Evolutionary conservation across 495 filamentous ascomycete species (phyloP).

Genomic region (Penicillium alfredii): DNA sequence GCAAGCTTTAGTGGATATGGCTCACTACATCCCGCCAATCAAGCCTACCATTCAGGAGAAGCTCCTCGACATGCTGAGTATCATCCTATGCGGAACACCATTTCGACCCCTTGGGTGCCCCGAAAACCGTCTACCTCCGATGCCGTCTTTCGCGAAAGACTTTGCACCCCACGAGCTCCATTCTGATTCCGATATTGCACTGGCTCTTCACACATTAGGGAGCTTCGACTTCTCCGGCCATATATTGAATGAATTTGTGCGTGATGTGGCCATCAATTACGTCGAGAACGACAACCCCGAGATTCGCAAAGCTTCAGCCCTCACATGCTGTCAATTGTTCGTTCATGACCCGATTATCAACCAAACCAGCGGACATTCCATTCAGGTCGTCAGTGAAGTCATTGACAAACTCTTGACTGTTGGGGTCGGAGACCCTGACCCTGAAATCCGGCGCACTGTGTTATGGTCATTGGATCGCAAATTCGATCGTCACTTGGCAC

Average conservation of each 20-base stretch:
- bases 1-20: constrained; percentile 94
- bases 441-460: constrained; percentile 82
- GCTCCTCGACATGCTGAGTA: constrained; percentile 89
- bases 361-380: constrained; percentile 92
- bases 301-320: constrained; percentile 86
- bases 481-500: constrained; percentile 90
- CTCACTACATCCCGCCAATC: constrained; percentile 94
- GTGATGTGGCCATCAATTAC: constrained; percentile 95
- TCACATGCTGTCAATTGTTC: constrained; percentile 97
- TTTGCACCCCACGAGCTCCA: constrained; percentile 62
- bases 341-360: constrained; percentile 94
- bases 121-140: constrained; percentile 54
- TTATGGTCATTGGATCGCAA: constrained; percentile 81
- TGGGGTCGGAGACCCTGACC: constrained; percentile 83
- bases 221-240: constrained; percentile 96
- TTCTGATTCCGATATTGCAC: constrained; percentile 79
- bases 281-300: constrained; percentile 92
- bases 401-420: constrained; percentile 94
- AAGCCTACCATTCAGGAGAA: constrained; percentile 89
- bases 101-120: constrained; percentile 91
- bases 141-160: constrained; percentile 80
- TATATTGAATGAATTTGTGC: constrained; percentile 94
- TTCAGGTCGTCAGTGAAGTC: constrained; percentile 94
- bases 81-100: constrained; percentile 83
- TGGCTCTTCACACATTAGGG: constrained; percentile 87